Evolutionary conservation across 345 rosid species (phyloP).

Genomic region (Syzygium aqueum): DNA sequence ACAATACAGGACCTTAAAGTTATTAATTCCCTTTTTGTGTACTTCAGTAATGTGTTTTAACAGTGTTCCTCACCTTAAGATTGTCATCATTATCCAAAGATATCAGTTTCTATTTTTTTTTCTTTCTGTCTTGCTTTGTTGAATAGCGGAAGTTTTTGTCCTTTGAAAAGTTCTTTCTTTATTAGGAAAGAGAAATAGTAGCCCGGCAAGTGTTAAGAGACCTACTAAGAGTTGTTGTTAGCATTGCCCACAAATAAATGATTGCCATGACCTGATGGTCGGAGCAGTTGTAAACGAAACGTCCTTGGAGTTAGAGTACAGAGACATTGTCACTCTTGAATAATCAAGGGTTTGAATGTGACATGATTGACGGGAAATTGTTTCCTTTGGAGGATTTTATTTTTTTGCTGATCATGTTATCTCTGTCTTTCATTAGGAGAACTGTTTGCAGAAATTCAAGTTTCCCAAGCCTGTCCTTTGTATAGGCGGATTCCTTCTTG

Average conservation of each 20-base stretch:
- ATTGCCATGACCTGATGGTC: neutral
- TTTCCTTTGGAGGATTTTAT: neutral
- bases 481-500: constrained; percentile 66
- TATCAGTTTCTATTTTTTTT: neutral
- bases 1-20: neutral
- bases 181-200: neutral
- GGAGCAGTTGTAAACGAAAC: neutral
- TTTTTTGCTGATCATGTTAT: neutral
- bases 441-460: constrained; percentile 58
- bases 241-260: neutral
- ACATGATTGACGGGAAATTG: neutral
- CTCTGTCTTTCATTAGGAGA: constrained; percentile 49
- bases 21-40: neutral
- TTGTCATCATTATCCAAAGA: neutral
- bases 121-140: neutral
- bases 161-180: neutral
- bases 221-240: neutral
- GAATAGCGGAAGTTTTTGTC: neutral
- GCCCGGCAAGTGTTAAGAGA: neutral
- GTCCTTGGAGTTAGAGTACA: neutral
- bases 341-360: neutral
- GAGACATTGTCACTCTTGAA: neutral
- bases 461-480: constrained; percentile 89
- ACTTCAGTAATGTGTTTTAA: neutral
- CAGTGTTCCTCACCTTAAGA: neutral